A percentile compares a stretch with the other conserved stretches of the same genome.
These are phyloP conservation scores for Metrosideros polymorpha DNA, from an alignment of 441 rosid species.

Conservation along the genomic window DNA sequence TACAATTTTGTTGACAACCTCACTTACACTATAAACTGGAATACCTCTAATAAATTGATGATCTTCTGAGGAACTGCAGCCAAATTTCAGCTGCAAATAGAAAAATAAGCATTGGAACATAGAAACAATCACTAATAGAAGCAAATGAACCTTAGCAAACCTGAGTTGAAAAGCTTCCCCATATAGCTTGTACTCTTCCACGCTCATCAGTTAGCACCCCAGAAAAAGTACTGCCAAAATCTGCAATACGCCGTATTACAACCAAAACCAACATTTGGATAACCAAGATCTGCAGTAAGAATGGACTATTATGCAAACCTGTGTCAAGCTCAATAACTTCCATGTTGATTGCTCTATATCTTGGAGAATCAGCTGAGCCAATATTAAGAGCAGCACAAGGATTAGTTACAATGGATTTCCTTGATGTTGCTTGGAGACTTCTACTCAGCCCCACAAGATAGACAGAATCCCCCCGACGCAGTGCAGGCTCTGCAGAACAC, in stretches of 20 bases:
- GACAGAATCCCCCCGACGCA: slow-evolving; percentile 87
- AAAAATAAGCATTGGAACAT: slow-evolving; percentile 4
- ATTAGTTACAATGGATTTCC: slow-evolving; percentile 89
- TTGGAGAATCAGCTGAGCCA: slow-evolving; percentile 76
- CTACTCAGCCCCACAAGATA: slow-evolving; percentile 85
- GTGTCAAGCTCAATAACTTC: slow-evolving; percentile 97
- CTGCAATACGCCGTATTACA: slow-evolving; percentile 25
- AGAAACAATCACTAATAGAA: not conserved
- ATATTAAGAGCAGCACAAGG: slow-evolving; percentile 79
- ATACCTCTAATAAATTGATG: slow-evolving; percentile 89
- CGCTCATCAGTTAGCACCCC: slow-evolving; percentile 87
- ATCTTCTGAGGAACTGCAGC: slow-evolving; percentile 71
- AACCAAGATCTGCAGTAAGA: not conserved
- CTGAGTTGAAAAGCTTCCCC: slow-evolving; percentile 97
- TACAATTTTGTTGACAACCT: slow-evolving; percentile 69
- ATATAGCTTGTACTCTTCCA: slow-evolving; percentile 89
- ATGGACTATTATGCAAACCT: slow-evolving; percentile 25
- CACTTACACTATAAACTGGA: slow-evolving; percentile 69
- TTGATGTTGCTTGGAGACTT: slow-evolving; percentile 82
- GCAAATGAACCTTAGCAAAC: slow-evolving; percentile 22
- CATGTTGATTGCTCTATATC: slow-evolving; percentile 91
- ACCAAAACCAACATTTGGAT: not conserved
- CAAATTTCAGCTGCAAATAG: slow-evolving; percentile 56
- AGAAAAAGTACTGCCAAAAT: slow-evolving; percentile 90
- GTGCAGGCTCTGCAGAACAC: slow-evolving; percentile 56